Percentiles rank a stretch among this genome's conserved stretches.
Conservation (phyloP, 192 early-diverging fungal species). For the Mycoemilia scoparia region DNA sequence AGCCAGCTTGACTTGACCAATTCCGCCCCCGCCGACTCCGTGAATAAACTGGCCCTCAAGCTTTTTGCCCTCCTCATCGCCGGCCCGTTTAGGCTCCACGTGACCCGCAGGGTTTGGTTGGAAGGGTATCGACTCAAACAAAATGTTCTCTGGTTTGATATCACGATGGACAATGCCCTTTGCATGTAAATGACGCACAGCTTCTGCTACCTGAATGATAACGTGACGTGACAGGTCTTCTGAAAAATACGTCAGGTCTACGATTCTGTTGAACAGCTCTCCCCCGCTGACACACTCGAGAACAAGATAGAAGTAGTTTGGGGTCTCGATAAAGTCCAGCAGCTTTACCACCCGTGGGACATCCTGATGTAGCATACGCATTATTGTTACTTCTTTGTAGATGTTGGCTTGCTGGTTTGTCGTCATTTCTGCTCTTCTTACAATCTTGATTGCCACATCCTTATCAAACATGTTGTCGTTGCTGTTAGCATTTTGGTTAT, state of each 20-base stretch:
- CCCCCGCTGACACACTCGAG: slow-evolving; percentile 75
- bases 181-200: slow-evolving; percentile 66
- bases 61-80: slow-evolving; percentile 42
- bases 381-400: slow-evolving; percentile 72
- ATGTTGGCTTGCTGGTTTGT: slow-evolving; percentile 62
- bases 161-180: slow-evolving; percentile 79
- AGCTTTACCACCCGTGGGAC: slow-evolving; percentile 58
- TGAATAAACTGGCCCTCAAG: slow-evolving; percentile 56
- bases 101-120: slow-evolving; percentile 28
- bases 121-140: slow-evolving; percentile 53
- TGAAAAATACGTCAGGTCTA: slow-evolving; percentile 62
- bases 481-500: slow-evolving; percentile 25
- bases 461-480: slow-evolving; percentile 24
- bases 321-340: slow-evolving; percentile 55
- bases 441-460: slow-evolving; percentile 71
- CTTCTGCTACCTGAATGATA: slow-evolving; percentile 71
- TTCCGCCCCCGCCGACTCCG: slow-evolving; percentile 61
- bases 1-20: slow-evolving; percentile 67
- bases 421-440: slow-evolving; percentile 53
- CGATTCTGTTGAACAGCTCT: slow-evolving; percentile 77
- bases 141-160: slow-evolving; percentile 86
- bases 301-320: slow-evolving; percentile 54
- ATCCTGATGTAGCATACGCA: slow-evolving; percentile 62
- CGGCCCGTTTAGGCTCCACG: slow-evolving; percentile 27
- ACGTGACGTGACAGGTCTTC: slow-evolving; percentile 63